Evolutionary conservation across 2,329 filamentous ascomycete genomes (phyloP), one percentile per base, ranked within the genome.

Genomic region (Cladophialophora exuberans): DNA sequence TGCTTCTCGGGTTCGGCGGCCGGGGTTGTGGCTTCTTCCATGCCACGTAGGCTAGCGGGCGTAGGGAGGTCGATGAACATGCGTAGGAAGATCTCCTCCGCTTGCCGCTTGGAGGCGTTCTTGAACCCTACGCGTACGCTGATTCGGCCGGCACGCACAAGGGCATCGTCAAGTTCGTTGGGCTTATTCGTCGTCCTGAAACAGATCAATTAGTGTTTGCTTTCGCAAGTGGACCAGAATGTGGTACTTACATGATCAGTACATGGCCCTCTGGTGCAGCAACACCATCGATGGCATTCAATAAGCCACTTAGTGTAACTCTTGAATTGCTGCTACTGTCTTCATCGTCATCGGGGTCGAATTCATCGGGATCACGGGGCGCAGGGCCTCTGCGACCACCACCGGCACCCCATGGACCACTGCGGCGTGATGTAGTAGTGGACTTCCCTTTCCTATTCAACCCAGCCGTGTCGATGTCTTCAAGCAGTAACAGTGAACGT

Each of bases 231-330:
- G 22, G 6, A 6, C 36, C 6, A 11, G 38, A 2, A 9, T n/a
- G 15, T 17, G 23, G 30, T 10, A 49, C 46, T 49, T 86, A 92
- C 90, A 73, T 49, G 46, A 93, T 85, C 15, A 93, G 79, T 10
- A 93, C 82, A 41, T 88, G 82, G 22, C 88, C 89, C 72, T 93
- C 89, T 64, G 89, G 87, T 2, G 85, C 88, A 1, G 87, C 87
- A 1, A 91, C 88, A 51, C 90, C 88, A 65, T 95, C 89, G 35
- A 95, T 90, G 54, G 87, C 87, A 70, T 95, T 95, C 47, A 95
- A 79, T 1, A 95, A 79, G 0, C 89, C 89, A 0, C 88, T 89
- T 2, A 94, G 79, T 1, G 87, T 89, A 62, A 92, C 89, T 18
- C 57, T 39, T 13, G 39, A 53, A 6, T 36, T 38, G 20, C 45